phyloP scores from a whole-genome alignment of 1,284 basidiomycete species.

The Cutaneotrichosporon sp. region DNA sequence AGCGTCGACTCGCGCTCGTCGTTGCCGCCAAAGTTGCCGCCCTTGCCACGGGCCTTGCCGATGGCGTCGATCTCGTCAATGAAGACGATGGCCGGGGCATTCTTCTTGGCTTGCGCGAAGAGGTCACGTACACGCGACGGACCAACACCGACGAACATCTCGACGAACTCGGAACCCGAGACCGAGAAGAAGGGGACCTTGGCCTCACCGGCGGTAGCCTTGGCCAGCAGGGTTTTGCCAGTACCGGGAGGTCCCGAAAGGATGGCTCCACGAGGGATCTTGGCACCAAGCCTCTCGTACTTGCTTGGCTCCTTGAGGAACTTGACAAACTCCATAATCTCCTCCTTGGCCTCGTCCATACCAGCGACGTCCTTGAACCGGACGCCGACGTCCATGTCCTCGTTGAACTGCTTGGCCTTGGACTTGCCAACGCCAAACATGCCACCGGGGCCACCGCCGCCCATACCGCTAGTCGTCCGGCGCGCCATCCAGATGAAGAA shows the following conservation, averaged over 20 bases:
- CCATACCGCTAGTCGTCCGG: constrained; percentile 63
- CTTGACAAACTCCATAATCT: constrained; percentile 99
- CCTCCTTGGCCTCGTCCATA: constrained; percentile 99
- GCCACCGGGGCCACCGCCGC: constrained; percentile 65
- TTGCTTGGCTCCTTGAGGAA: constrained; percentile 94
- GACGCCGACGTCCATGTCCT: constrained; percentile 90
- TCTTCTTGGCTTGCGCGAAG: constrained; percentile 95
- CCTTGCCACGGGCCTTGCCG: constrained; percentile 89
- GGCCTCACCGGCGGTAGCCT: constrained; percentile 97
- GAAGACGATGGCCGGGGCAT: constrained; percentile 90
- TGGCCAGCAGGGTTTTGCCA: constrained; percentile 96
- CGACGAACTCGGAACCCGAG: constrained; percentile 98
- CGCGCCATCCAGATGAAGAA: constrained; percentile 87
- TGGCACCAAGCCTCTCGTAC: constrained; percentile 95
- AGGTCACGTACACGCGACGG: constrained; percentile 96
- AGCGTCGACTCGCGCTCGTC: constrained; percentile 97
- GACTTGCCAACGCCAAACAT: constrained; percentile 98
- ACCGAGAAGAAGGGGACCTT: constrained; percentile 97
- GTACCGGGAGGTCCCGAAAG: constrained; percentile 97
- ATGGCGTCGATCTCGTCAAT: constrained; percentile 95
- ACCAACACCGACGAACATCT: constrained; percentile 99
- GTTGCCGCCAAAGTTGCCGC: constrained; percentile 86
- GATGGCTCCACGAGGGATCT: constrained; percentile 97
- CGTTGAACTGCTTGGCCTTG: constrained; percentile 92
- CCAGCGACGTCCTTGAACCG: constrained; percentile 96